Evolutionary conservation across 139 green algal genomes (phyloP).

Genomic region (Chlorella sorokiniana): DNA sequence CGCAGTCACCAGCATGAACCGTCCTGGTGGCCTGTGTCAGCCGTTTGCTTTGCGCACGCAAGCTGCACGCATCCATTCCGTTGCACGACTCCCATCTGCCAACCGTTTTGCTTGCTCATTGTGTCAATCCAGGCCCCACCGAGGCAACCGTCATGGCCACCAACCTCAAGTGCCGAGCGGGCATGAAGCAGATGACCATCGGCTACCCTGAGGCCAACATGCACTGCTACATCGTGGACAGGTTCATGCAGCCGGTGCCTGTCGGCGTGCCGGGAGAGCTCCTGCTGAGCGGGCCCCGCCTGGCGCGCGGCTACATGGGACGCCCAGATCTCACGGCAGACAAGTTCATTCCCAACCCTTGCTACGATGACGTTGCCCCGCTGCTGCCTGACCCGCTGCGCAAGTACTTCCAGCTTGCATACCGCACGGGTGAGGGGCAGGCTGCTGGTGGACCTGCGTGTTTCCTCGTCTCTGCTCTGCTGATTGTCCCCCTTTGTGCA

Average conservation of each 20-base stretch:
- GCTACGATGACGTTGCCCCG: neutral
- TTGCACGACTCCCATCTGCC: slow-evolving; percentile 1
- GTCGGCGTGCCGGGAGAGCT: slow-evolving; percentile 59
- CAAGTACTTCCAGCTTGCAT: slow-evolving; percentile 42
- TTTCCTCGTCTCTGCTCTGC: neutral
- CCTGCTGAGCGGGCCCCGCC: slow-evolving; percentile 44
- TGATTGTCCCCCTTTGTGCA: neutral
- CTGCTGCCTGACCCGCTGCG: neutral
- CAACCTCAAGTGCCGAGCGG: neutral
- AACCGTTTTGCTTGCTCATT: neutral
- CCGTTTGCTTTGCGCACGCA: neutral
- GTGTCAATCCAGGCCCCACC: slow-evolving; percentile 39
- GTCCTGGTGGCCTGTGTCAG: no score
- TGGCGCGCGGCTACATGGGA: slow-evolving; percentile 53
- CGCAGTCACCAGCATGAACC: neutral
- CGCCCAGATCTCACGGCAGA: slow-evolving; percentile 45
- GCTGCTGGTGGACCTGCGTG: neutral
- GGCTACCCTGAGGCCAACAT: neutral
- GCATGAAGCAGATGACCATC: neutral
- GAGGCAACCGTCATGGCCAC: neutral
- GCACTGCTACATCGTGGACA: neutral
- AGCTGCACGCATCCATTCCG: neutral
- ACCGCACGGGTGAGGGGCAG: slow-evolving; percentile 24
- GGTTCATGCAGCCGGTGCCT: neutral
- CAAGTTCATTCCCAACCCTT: slow-evolving; percentile 59